Evolutionary conservation across 164 flowering plant genomes (phyloP).

Genomic region (Nelumbo lutea): DNA sequence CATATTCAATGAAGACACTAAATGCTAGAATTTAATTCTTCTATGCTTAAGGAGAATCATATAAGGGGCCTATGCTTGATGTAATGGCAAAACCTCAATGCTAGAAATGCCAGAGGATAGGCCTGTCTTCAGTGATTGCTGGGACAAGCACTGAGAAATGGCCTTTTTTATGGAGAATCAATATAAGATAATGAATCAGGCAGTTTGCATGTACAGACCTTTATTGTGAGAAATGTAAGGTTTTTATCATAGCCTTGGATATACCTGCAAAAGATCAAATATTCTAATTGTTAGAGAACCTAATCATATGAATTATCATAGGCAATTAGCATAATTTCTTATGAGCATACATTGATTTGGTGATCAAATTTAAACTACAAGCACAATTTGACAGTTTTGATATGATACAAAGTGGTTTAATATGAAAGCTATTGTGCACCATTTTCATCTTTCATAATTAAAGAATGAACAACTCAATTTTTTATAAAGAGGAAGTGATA

Average conservation of each 20-base stretch:
- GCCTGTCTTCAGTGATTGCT: too few relatives aligned
- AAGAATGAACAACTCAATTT: not conserved
- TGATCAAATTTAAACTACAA: not conserved
- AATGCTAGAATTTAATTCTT: too few relatives aligned
- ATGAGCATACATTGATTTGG: not conserved
- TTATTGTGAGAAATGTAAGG: slow-evolving; percentile 81
- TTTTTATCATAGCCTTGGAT: slow-evolving; percentile 73
- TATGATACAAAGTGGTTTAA: too few relatives aligned
- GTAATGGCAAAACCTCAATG: not conserved
- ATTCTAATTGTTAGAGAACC: not conserved
- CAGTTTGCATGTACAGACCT: slow-evolving; percentile 32
- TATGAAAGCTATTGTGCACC: not conserved
- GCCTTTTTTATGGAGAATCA: not conserved
- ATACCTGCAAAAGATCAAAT: slow-evolving; percentile 41
- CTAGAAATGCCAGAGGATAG: too few relatives aligned
- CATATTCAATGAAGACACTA: too few relatives aligned
- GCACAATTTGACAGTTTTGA: not conserved
- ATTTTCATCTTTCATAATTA: not conserved
- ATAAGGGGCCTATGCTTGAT: too few relatives aligned
- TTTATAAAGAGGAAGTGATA: not conserved
- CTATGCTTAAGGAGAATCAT: too few relatives aligned
- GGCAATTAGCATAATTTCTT: too few relatives aligned
- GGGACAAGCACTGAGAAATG: too few relatives aligned
- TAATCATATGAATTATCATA: not conserved
- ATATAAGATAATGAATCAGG: not conserved